These are phyloP conservation scores for Mrakia blollopis DNA, from an alignment of 768 basidiomycete species.

Conservation along the genomic window DNA sequence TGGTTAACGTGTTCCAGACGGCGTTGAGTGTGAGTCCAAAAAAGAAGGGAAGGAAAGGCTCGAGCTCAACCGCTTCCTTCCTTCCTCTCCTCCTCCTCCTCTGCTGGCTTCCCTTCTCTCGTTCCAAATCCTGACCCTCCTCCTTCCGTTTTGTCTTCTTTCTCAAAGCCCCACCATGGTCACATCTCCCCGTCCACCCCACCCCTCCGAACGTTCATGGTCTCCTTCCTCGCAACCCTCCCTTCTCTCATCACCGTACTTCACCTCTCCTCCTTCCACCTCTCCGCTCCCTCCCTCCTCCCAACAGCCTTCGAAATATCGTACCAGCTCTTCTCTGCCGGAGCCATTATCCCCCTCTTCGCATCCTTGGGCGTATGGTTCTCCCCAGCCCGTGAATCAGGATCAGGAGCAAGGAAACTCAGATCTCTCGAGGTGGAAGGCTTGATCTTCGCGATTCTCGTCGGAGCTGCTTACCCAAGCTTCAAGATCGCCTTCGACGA, in stretches of 20 bases:
- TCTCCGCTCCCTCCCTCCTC: background rate
- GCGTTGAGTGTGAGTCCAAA: background rate
- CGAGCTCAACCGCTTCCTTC: too few species aligned
- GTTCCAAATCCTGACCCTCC: background rate
- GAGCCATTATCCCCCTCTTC: background rate
- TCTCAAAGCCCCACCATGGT: background rate
- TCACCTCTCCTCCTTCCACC: background rate
- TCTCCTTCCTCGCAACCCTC: background rate
- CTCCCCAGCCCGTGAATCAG: background rate
- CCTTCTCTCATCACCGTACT: background rate
- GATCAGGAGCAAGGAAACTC: background rate
- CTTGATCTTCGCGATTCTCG: background rate
- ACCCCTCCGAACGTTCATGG: background rate
- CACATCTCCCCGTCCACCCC: background rate
- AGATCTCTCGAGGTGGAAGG: background rate
- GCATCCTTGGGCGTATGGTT: background rate
- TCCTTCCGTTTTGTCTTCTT: background rate
- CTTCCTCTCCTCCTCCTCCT: too few species aligned
- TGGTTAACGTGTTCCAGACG: too few species aligned
- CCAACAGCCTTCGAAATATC: too few species aligned
- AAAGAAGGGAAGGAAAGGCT: background rate
- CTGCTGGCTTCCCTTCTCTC: too few species aligned
- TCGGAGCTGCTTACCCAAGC: background rate
- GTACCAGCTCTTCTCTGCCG: background rate
- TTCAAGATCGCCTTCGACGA: background rate